These are phyloP conservation scores for Apiotrichum mycotoxinovorans DNA, from an alignment of 1,284 basidiomycete species.

Conservation along the genomic window DNA sequence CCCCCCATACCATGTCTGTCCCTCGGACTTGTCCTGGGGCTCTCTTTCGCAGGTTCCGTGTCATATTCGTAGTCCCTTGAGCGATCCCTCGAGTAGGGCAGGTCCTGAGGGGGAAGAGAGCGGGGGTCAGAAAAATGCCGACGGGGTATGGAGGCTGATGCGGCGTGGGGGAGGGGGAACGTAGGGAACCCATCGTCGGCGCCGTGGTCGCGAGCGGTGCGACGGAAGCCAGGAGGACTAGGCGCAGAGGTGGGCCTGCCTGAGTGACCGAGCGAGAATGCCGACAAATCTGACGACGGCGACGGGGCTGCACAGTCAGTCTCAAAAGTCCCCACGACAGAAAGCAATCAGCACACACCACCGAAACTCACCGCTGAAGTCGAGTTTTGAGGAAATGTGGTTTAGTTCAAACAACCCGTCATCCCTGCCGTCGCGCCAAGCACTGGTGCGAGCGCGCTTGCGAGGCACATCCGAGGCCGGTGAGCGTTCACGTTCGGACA, in stretches of 20 bases:
- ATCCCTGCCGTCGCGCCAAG: constrained; percentile 16
- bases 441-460: constrained; percentile 1
- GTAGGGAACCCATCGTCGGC: constrained; percentile 24
- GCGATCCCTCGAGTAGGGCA: not conserved
- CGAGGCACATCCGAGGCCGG: constrained; percentile 12
- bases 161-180: constrained; percentile 1
- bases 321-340: no score
- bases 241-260: not conserved
- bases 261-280: constrained; percentile 31
- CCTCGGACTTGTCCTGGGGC: not conserved
- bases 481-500: not conserved
- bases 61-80: not conserved
- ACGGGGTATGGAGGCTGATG: not conserved
- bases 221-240: not conserved
- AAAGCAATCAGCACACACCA: no score
- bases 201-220: not conserved
- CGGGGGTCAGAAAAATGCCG: not conserved
- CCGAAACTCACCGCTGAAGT: constrained; percentile 9
- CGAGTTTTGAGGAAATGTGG: constrained; percentile 15
- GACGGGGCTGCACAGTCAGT: constrained; percentile 8
- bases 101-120: not conserved
- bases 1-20: not conserved
- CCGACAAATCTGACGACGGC: constrained; percentile 34
- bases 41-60: not conserved
- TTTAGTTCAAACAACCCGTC: constrained; percentile 7